Evolutionary conservation across 352 stramenopile species (phyloP), one percentile per base, ranked within the genome.

Genomic region (Globisporangium echinulatum): DNA sequence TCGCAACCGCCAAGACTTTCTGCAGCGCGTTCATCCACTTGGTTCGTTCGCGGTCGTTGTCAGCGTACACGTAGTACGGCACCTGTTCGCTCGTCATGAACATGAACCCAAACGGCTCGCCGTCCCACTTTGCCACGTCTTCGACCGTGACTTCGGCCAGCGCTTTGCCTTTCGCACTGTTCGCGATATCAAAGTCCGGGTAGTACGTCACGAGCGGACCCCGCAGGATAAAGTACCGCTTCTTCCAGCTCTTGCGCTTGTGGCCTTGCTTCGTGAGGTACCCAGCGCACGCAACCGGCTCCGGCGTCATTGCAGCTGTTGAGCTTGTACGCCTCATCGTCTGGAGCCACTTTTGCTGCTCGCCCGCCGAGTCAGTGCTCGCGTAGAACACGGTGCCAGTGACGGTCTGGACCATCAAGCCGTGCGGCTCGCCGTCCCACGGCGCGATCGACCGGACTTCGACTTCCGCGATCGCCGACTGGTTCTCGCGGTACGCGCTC

Each of bases 221-320:
- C 38, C 87, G 87, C 42, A 96, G 59, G 55, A 94, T 89, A 54
- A 96, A 96, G 62, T 94, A 96, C 0, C 87, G 82, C 60, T 94
- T 96, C 64, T 94, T 96, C 87, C 87, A 96, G 63, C 85, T 96
- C 68, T 96, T 96, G 1, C 87, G 82, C 64, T 94, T 96, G 67
- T 96, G 87, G 33, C 87, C 87, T 71, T 96, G 87, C 63, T 96
- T 96, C 33, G 85, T 94, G 19, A 96, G 64, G 67, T 93, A 96
- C 42, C 87, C 87, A 7, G 84, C 85, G 62, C 86, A 95, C 5
- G 79, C 69, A 7, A 95, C 81, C 0, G 86, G 86, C 54, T 92
- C 81, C 0, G 83, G 85, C 7, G 91, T 64, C 7, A 8, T 13
- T 36, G 72, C 90, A 9, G 74, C 71, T 44, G 82, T 88, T 13